Percentiles rank a stretch among this genome's conserved stretches.
Evolutionary conservation across 2,329 filamentous ascomycete genomes (phyloP).

Genomic region (Lachnellula cervina): DNA sequence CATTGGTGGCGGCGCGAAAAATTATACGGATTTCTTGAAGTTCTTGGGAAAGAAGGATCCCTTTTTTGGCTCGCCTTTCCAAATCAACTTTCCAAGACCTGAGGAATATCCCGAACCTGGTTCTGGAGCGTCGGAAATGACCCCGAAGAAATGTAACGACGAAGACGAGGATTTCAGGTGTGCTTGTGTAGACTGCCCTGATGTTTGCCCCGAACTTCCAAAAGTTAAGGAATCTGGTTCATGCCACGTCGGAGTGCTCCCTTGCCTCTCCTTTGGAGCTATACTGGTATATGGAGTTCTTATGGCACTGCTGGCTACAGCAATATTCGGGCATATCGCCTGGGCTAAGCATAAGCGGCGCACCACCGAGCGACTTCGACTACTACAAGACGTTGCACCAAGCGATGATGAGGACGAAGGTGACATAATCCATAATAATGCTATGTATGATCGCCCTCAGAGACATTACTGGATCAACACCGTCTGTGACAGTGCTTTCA

Average conservation of each 20-base stretch:
- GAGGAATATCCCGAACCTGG: constrained; percentile 53
- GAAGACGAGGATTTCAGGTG: constrained; percentile 81
- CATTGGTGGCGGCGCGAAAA: constrained; percentile 90
- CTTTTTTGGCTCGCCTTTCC: constrained; percentile 84
- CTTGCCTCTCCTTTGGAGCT: constrained; percentile 88
- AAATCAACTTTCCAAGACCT: constrained; percentile 82
- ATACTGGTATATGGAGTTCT: constrained; percentile 80
- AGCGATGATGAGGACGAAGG: constrained; percentile 95
- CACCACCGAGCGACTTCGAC: constrained; percentile 75
- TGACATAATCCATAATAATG: constrained; percentile 70
- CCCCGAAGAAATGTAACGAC: constrained; percentile 83
- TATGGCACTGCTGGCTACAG: constrained; percentile 60
- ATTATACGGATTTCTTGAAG: constrained; percentile 80
- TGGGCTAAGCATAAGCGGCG: constrained; percentile 69
- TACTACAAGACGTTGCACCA: constrained; percentile 76
- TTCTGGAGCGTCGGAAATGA: constrained; percentile 70
- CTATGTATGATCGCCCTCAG: constrained; percentile 73
- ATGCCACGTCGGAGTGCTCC: constrained; percentile 82
- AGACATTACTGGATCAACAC: constrained; percentile 80
- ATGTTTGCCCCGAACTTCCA: constrained; percentile 77
- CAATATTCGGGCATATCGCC: constrained; percentile 67
- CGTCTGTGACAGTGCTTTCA: constrained; percentile 75
- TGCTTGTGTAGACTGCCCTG: constrained; percentile 88
- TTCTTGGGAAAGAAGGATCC: constrained; percentile 91
- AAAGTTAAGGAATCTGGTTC: constrained; percentile 63